Evolutionary conservation across 1,284 basidiomycete species (phyloP), one percentile per base, ranked within the genome.

Genomic region (Ganoderma meredithae): DNA sequence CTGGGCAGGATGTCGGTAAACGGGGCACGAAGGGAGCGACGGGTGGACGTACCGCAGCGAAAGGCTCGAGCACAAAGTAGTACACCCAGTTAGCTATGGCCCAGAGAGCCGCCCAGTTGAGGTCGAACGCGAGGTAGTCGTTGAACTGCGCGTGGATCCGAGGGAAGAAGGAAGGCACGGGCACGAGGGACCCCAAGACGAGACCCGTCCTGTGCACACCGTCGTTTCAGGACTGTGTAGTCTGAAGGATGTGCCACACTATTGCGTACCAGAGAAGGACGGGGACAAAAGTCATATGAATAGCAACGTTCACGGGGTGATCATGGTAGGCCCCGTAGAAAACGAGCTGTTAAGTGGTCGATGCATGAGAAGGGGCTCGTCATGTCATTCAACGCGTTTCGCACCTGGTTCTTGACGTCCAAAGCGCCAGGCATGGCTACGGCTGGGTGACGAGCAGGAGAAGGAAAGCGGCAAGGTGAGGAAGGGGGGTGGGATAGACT

Each of bases 321-420:
- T 88, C 85, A 80, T 97, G 95, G 81, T 96, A 97, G 62, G 94
- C 91, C 27, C 93, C 93, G 79, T 96, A 96, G 84, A 96, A 96
- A 39, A 90, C 84, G 75, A 96, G 85, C 94, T 96, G 36, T 43
- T 6, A 10, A 19, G 15, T 39, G 8, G 13, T n/a, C 17, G 17
- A 25, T 12, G 10, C 47, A 44, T 47, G 58, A 40, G 25, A 9
- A 22, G 27, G 47, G 33, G 25, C 19, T 7, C 25, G 36, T 44
- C 27, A 17, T 27, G 27, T 17, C 22, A 12, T 65, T 40, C 25
- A 41, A 17, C 36, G n/a, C 22, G 40, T 41, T 25, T 15, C 80
- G 47, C 66, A 88, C 89, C 81, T 90, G 89, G 52, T 86, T 85
- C 71, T 87, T 82, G 66, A 91, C 82, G 73, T 90, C 82, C 73